Percentiles rank a stretch among this genome's conserved stretches.
Evolutionary conservation across 768 basidiomycete genomes (phyloP).

Genomic region (Serendipita sp.): DNA sequence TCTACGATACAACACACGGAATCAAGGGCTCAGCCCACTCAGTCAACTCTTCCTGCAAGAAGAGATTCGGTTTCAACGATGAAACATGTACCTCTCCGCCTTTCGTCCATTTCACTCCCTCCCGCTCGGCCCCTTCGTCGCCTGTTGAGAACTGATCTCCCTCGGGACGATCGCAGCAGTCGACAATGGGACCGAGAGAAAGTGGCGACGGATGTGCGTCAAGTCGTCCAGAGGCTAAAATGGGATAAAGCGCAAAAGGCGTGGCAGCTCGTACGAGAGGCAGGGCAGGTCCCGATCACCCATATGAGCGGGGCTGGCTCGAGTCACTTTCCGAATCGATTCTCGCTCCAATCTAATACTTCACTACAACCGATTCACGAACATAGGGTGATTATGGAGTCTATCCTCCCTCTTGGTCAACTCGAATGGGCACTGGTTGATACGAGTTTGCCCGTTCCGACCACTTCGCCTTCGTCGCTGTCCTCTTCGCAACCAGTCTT

Average conservation of each 20-base stretch:
- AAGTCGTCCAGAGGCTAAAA: neutral
- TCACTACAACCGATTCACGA: neutral
- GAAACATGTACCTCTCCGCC: neutral
- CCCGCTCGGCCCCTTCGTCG: neutral
- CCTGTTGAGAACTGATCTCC: neutral
- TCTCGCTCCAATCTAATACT: neutral
- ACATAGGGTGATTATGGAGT: neutral
- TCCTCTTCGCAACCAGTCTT: neutral
- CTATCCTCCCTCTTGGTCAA: neutral
- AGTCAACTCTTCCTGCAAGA: too few species aligned
- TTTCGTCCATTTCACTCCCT: neutral
- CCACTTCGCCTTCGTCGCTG: too few species aligned
- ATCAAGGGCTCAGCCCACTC: too few species aligned
- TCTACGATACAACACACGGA: too few species aligned
- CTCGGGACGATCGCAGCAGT: neutral
- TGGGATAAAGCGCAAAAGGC: constrained; percentile 6
- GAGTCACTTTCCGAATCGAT: too few species aligned
- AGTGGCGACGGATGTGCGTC: neutral
- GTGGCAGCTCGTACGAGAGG: constrained; percentile 3
- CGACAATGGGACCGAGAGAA: constrained; percentile 6
- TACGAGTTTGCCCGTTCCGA: neutral
- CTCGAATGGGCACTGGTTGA: neutral
- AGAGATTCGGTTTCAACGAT: too few species aligned
- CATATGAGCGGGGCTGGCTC: neutral
- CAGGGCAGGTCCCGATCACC: neutral